phyloP scores from a whole-genome alignment of 1,139 yeast species.

The Kodamaea anthophila region DNA sequence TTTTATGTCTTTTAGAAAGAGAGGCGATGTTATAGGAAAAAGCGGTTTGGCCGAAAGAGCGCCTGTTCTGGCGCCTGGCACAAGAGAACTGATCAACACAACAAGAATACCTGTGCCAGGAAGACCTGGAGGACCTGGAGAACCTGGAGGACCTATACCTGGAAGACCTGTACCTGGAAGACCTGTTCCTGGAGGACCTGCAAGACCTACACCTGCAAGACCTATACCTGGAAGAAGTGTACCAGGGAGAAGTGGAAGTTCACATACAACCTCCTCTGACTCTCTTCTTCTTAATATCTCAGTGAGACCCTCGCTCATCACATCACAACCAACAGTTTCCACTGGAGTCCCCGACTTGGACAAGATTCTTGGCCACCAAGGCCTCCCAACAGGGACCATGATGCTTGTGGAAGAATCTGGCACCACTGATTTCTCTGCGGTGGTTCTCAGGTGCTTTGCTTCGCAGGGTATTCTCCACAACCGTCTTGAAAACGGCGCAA shows the following conservation, averaged over 20 bases:
- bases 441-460: conserved; percentile 62
- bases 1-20: conserved; percentile 62
- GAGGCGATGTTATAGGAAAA: conserved; percentile 57
- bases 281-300: too few species aligned
- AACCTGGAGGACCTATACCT: conserved; percentile 10
- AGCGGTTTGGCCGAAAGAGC: too few species aligned
- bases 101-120: too few species aligned
- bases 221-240: conserved; percentile 13
- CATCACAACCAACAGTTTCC: conserved; percentile 71
- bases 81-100: too few species aligned
- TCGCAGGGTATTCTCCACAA: conserved; percentile 76
- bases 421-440: conserved; percentile 83
- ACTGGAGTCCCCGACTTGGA: conserved; percentile 77
- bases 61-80: too few species aligned
- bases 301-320: conserved; percentile 67
- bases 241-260: conserved; percentile 9
- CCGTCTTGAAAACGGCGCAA: conserved; percentile 39
- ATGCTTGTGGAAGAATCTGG: conserved; percentile 77
- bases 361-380: conserved; percentile 70
- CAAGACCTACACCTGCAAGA: conserved; percentile 14
- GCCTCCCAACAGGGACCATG: conserved; percentile 73
- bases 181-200: conserved; percentile 12
- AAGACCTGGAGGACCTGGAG: conserved; percentile 12
- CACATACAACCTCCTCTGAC: too few species aligned
- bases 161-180: conserved; percentile 20